A percentile compares a stretch with the other conserved stretches of the same genome.
phyloP scores from a whole-genome alignment of 2,329 filamentous ascomycete species.

The Exophiala sp. region DNA sequence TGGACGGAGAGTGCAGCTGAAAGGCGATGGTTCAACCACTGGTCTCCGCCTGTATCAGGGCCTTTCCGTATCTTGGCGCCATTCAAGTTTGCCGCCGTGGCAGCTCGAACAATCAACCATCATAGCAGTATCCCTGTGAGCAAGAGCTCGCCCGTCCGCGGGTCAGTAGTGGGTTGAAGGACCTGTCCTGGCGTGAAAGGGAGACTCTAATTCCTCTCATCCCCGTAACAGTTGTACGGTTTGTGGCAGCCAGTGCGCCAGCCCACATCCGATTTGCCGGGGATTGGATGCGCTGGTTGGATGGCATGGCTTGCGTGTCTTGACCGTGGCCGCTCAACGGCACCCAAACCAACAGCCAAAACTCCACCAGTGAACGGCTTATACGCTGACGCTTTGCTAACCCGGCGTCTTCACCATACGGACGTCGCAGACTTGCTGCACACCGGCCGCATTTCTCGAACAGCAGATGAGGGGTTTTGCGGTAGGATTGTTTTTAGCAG shows the following conservation, averaged over 20 bases:
- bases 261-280: slow-evolving; percentile 14
- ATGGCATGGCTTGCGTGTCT: slow-evolving; percentile 18
- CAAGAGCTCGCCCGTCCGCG: neutral
- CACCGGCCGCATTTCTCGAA: slow-evolving; percentile 9
- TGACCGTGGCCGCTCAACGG: slow-evolving; percentile 19
- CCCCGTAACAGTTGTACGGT: slow-evolving; percentile 2
- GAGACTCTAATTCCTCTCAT: slow-evolving; percentile 5
- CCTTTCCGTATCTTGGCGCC: neutral
- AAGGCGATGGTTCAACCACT: neutral
- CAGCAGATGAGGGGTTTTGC: slow-evolving; percentile 20
- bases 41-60: neutral
- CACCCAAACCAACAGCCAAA: slow-evolving; percentile 11
- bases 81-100: slow-evolving; percentile 6
- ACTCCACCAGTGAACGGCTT: slow-evolving; percentile 12
- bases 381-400: slow-evolving; percentile 16
- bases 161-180: neutral
- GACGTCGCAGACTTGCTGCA: slow-evolving; percentile 14
- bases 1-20: neutral
- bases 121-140: neutral
- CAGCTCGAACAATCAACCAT: neutral
- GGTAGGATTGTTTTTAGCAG: slow-evolving; percentile 13
- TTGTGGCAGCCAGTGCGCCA: slow-evolving; percentile 23
- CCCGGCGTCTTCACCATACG: slow-evolving; percentile 19
- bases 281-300: slow-evolving; percentile 21
- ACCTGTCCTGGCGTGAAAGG: slow-evolving; percentile 3